Evolutionary conservation across 2,329 filamentous ascomycete genomes (phyloP).

Genomic region (Pyricularia sp.): DNA sequence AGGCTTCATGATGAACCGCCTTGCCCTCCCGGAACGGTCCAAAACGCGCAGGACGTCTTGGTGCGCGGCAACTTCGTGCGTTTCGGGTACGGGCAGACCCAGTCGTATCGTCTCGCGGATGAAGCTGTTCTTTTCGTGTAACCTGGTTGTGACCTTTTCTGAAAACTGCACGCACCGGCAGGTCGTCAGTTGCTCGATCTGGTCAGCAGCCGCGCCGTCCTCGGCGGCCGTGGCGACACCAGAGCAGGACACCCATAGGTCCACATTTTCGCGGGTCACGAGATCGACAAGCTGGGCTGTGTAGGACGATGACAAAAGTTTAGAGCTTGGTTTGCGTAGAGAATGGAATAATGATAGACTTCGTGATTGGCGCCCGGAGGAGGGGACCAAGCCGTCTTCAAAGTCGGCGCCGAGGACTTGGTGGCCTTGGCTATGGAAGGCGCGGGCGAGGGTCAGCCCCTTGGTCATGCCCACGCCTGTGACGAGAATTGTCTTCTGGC

Average conservation of each 20-base stretch:
- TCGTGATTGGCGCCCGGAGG: background rate
- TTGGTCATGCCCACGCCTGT: slow-evolving; percentile 64
- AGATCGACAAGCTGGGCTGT: slow-evolving; percentile 36
- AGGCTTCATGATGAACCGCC: slow-evolving; percentile 53
- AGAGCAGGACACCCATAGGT: slow-evolving; percentile 64
- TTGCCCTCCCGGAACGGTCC: slow-evolving; percentile 7
- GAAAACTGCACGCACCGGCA: background rate
- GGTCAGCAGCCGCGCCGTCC: slow-evolving; percentile 51
- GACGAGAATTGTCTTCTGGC: slow-evolving; percentile 43
- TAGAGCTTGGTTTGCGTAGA: background rate
- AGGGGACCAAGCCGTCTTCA: background rate
- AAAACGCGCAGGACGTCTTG: background rate
- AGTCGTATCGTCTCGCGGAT: slow-evolving; percentile 41
- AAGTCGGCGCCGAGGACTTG: slow-evolving; percentile 53
- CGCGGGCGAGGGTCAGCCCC: slow-evolving; percentile 51
- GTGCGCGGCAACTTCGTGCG: slow-evolving; percentile 29
- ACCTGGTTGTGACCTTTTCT: slow-evolving; percentile 12
- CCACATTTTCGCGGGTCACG: slow-evolving; percentile 44
- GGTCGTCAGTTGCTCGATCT: slow-evolving; percentile 28
- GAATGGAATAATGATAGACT: background rate
- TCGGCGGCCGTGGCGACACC: slow-evolving; percentile 52
- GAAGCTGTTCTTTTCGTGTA: slow-evolving; percentile 56
- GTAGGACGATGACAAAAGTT: background rate
- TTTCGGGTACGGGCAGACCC: slow-evolving; percentile 40
- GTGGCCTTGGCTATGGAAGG: slow-evolving; percentile 51